Evolutionary conservation across 805 yeast genomes (phyloP), one percentile per base, ranked within the genome.

Genomic region (Komagataella populi): DNA sequence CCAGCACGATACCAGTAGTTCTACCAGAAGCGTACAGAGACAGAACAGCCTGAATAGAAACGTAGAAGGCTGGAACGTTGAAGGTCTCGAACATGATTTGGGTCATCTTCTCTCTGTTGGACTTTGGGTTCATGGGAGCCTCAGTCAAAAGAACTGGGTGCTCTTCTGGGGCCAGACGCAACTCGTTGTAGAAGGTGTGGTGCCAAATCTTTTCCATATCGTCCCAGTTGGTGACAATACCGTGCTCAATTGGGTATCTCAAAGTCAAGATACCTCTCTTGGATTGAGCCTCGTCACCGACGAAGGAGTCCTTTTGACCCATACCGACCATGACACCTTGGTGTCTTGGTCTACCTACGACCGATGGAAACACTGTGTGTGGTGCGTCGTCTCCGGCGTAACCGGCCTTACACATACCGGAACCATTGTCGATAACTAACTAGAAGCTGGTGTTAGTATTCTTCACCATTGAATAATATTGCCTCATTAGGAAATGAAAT

Each of bases 321-420:
- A 93, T 89, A 75, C 99, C 99, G 65, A 91, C 98, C 97, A 90
- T 90, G 81, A 89, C 90, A 84, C 98, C 98, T 76, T 93, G 98
- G 74, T 93, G 99, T 83, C 96, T 90, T 80, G 99, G 98, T 80
- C 99, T 93, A 78, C 99, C 99, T 60, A 91, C 99, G 69, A 93
- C 91, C 57, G 98, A 93, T 70, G 99, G 99, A 91, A 93, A 93
- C 64, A 93, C 99, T 67, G 99, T 98, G 75, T 97, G 87, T 71
- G 99, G 99, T 60, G 98, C 98, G 79, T 93, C 99, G 71, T 93
- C 98, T 80, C 99, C 99, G 83, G 99, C 98, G 72, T 90, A 93
- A 77, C 99, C 99, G 91, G 99, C 99, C 74, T 93, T 93, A 84
- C 99, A 93, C 98, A 93, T 93, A 83, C 99, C 99, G 70, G 99